phyloP scores from a whole-genome alignment of 2,329 filamentous ascomycete species.

The Penicillium fuscoglaucum region DNA sequence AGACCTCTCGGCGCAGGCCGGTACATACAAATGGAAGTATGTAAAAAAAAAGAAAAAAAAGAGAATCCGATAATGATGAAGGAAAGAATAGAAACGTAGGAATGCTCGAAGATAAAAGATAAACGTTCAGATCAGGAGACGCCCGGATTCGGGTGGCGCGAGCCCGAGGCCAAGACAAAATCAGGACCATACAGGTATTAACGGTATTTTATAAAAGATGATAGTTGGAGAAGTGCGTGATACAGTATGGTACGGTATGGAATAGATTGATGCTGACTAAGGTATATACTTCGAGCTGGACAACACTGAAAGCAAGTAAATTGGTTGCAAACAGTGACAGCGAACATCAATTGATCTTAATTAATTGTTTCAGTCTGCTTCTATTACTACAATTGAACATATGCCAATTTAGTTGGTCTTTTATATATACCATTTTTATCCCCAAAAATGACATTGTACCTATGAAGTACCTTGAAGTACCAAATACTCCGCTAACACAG shows the following conservation, averaged over 20 bases:
- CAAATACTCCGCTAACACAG: neutral
- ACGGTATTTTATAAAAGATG: neutral
- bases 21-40: neutral
- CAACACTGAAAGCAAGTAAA: constrained; percentile 11
- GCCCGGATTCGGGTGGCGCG: constrained; percentile 14
- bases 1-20: neutral
- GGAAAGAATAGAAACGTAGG: constrained; percentile 1
- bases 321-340: neutral
- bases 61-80: constrained; percentile 1
- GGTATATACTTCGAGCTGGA: neutral
- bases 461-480: neutral
- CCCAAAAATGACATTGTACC: no score
- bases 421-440: no score
- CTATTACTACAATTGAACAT: neutral
- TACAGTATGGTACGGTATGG: constrained; percentile 3
- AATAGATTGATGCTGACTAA: neutral
- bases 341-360: neutral
- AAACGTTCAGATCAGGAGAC: constrained; percentile 14
- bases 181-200: neutral
- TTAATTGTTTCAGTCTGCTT: no score
- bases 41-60: neutral
- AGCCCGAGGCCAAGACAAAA: neutral
- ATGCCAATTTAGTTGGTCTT: accelerated
- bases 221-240: neutral
- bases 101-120: constrained; percentile 10